Evolutionary conservation across 2,329 filamentous ascomycete genomes (phyloP), one percentile per base, ranked within the genome.

Genomic region (Aspergillus fumigatus): DNA sequence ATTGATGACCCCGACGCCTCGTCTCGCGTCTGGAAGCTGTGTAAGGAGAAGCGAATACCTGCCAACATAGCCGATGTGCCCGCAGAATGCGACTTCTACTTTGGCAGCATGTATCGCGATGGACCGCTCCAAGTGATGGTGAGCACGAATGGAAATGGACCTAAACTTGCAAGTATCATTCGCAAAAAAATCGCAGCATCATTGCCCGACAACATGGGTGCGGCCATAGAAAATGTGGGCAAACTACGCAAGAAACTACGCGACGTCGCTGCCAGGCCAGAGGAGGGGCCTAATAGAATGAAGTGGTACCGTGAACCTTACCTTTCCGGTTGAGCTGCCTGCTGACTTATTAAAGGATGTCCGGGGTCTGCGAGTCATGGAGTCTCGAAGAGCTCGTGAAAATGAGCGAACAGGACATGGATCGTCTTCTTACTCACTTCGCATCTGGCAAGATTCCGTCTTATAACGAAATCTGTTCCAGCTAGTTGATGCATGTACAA

Each of bases 121-220:
- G 94, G 94, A 0, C 94, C 94, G 5, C 76, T 99, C 59, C 94
- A 99, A 79, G 88, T 99, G 68, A 99, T 99, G 94, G 93, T 99
- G 65, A 95, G 90, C 77, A 99, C 94, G 38, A 99, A 97, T 72
- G 94, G 94, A 52, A 97, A 96, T 71, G 94, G 94, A 0, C 94
- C 94, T 0, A 87, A 93, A 70, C 78, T 99, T 61, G 94, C 94
- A 9, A 93, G 90, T 64, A 87, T 92, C 50, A 89, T 99, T 51
- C 81, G 93, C 53, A 84, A 88, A 70, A 85, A 89, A 70, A 96
- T 99, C 62, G 92, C 91, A 19, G 82, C 79, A 21, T 81, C 80
- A 50, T 77, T 99, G 55, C 94, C 94, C 1, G 77, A 79, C 19
- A 91, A 94, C 62, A 88, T 90, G 29, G 94, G 94, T 8, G 85